A percentile compares a stretch with the other conserved stretches of the same genome.
These are phyloP conservation scores for Trichoderma sp. DNA, from an alignment of 2,329 filamentous ascomycete species.

Conservation along the genomic window DNA sequence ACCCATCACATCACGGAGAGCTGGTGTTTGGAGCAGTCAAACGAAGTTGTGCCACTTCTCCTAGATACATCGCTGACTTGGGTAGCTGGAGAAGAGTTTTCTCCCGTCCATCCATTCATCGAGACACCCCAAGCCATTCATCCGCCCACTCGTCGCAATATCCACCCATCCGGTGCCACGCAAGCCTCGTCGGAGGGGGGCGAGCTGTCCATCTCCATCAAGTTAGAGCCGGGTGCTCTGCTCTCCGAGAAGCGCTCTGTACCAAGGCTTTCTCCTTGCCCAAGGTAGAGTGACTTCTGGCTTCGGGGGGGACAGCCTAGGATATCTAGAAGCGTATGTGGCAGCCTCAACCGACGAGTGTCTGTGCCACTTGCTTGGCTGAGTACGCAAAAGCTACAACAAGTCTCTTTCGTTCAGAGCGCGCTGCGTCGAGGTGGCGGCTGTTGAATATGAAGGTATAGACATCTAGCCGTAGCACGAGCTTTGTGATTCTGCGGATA, in stretches of 20 bases:
- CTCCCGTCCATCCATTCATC: conserved; percentile 1
- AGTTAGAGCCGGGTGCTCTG: conserved; percentile 16
- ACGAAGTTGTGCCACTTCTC: neutral
- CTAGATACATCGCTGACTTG: neutral
- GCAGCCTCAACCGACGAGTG: neutral
- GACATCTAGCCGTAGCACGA: neutral
- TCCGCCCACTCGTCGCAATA: neutral
- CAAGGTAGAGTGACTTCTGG: neutral
- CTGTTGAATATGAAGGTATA: neutral
- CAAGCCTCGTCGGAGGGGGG: neutral
- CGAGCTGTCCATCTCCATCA: neutral
- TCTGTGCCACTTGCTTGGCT: neutral
- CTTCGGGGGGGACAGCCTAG: neutral
- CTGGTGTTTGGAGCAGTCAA: neutral
- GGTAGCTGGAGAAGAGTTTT: conserved; percentile 21
- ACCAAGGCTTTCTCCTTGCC: neutral
- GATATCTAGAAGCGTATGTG: neutral
- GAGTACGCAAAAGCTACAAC: neutral
- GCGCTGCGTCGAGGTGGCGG: neutral
- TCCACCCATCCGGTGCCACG: conserved; percentile 6
- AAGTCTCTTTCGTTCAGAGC: neutral
- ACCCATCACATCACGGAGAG: neutral
- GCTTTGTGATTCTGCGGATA: neutral
- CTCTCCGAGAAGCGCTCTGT: too few species aligned
- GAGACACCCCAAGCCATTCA: neutral